phyloP scores from a whole-genome alignment of 345 rosid genomes.

The Salix exigua region DNA sequence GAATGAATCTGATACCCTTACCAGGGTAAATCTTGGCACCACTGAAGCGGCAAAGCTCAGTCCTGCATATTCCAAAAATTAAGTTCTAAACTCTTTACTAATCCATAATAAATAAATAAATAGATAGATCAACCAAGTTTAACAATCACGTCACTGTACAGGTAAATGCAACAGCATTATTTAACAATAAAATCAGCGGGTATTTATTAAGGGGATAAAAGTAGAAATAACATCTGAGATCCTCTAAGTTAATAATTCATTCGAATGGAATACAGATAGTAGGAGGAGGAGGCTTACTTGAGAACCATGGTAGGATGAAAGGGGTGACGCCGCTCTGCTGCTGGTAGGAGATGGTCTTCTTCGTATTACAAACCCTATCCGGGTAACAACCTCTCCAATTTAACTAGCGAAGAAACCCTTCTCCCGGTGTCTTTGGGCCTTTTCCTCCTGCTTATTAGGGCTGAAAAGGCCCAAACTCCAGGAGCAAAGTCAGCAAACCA shows the following conservation, averaged over 20 bases:
- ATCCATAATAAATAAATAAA: too few species aligned
- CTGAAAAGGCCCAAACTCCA: too few species aligned
- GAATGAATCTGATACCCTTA: slow-evolving; percentile 61
- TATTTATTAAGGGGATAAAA: too few species aligned
- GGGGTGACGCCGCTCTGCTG: slow-evolving; percentile 9
- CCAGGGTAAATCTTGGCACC: slow-evolving; percentile 76
- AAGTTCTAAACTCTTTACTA: not conserved
- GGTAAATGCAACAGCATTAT: too few species aligned
- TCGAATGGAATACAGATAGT: too few species aligned
- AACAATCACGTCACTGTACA: not conserved
- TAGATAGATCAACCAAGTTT: too few species aligned
- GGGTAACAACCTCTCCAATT: not conserved
- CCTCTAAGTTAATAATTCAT: not conserved
- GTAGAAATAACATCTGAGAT: not conserved
- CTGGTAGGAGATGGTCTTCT: not conserved
- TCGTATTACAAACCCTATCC: slow-evolving; percentile 10
- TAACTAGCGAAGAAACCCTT: slow-evolving; percentile 2
- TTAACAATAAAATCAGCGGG: too few species aligned
- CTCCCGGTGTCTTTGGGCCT: not conserved
- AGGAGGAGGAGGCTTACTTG: slow-evolving; percentile 4
- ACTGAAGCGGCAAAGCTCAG: slow-evolving; percentile 69
- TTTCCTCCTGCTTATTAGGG: not conserved
- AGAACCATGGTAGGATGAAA: slow-evolving; percentile 13
- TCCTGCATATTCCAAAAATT: slow-evolving; percentile 24
- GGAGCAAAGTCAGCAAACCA: too few species aligned